Conservation (phyloP, 2,329 filamentous ascomycete genomes). For the Alternaria arbusti region DNA sequence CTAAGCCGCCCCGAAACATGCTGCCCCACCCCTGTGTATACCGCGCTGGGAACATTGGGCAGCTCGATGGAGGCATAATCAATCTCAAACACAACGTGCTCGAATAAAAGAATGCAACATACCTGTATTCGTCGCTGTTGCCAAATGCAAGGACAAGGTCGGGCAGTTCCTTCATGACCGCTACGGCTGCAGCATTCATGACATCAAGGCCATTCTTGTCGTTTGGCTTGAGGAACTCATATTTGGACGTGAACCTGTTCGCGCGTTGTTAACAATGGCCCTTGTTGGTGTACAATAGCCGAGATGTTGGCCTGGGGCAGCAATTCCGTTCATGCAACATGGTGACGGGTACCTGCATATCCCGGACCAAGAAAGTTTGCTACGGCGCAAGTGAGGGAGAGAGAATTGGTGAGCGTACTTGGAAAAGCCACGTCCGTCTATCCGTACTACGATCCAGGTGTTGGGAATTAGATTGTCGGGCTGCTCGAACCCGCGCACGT, state of each 20-base stretch:
- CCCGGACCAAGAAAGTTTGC: slow-evolving; percentile 4
- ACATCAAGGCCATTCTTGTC: slow-evolving; percentile 84
- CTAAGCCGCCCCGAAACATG: slow-evolving; percentile 24
- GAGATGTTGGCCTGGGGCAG: slow-evolving; percentile 8
- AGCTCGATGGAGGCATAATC: slow-evolving; percentile 11
- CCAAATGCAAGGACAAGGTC: slow-evolving; percentile 91
- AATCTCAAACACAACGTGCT: slow-evolving; percentile 18
- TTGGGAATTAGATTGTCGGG: slow-evolving; percentile 80
- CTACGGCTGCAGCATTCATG: slow-evolving; percentile 92
- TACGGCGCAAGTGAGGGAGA: slow-evolving; percentile 6
- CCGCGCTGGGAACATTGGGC: not conserved
- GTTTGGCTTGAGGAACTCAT: slow-evolving; percentile 90
- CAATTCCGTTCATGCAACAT: slow-evolving; percentile 11
- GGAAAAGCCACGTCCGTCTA: slow-evolving; percentile 94
- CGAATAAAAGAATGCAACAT: slow-evolving; percentile 25
- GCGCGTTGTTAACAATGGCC: slow-evolving; percentile 6
- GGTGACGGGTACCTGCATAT: slow-evolving; percentile 28
- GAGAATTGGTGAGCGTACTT: slow-evolving; percentile 63
- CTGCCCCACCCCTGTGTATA: slow-evolving; percentile 7
- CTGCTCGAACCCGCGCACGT: slow-evolving; percentile 89
- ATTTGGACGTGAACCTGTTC: slow-evolving; percentile 77
- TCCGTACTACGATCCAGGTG: slow-evolving; percentile 93
- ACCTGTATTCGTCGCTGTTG: slow-evolving; percentile 92
- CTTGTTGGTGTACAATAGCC: slow-evolving; percentile 4
- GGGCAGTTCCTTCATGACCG: slow-evolving; percentile 80